These are phyloP conservation scores for Kokia cookei DNA, from an alignment of 441 rosid genomes.

Conservation along the genomic window DNA sequence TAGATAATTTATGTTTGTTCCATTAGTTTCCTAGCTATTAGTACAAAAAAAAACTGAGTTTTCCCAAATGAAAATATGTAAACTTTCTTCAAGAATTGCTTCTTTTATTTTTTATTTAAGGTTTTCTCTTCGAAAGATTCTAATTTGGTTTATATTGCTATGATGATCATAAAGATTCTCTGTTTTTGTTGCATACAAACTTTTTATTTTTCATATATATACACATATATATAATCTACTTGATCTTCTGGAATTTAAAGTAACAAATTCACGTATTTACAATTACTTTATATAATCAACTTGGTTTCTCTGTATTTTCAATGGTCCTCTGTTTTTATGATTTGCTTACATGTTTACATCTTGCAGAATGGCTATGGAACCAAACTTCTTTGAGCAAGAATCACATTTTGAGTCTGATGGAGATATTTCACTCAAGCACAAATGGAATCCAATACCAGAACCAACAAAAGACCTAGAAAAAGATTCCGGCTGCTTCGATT, in stretches of 20 bases:
- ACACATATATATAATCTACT: no score
- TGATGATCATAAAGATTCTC: no score
- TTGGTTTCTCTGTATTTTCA: neutral
- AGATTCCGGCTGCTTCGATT: conserved; percentile 37
- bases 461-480: conserved; percentile 20
- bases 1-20: neutral
- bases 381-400: conserved; percentile 27
- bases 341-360: neutral
- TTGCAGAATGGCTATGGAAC: conserved; percentile 33
- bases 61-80: neutral
- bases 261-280: neutral
- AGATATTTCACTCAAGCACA: conserved; percentile 24
- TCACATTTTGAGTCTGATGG: conserved; percentile 23
- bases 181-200: neutral
- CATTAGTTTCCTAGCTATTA: neutral
- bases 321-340: neutral
- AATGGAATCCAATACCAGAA: conserved; percentile 27
- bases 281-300: no score
- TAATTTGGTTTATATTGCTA: neutral
- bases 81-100: neutral
- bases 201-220: neutral
- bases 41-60: neutral
- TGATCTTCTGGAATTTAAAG: neutral
- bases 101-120: no score
- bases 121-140: neutral